Evolutionary conservation across 139 green algal genomes (phyloP), one percentile per base, ranked within the genome.

Genomic region (Chlamydomonas urium): DNA sequence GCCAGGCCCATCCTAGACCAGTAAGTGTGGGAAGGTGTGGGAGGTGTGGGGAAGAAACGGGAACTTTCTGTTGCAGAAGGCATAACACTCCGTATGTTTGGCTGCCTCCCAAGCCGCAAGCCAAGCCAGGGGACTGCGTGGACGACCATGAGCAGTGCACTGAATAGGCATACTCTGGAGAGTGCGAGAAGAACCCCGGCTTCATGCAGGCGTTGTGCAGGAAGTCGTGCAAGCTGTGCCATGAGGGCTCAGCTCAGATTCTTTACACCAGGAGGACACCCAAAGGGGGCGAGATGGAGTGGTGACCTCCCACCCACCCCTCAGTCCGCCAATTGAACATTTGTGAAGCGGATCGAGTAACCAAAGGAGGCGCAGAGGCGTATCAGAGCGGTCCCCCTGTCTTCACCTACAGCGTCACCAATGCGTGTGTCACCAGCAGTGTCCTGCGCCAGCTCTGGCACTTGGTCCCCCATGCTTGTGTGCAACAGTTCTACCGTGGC

Each of bases 161-260:
- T 34, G 80, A 85, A 63, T 90, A 82, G 85, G 79, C 80, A 1
- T 84, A 79, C 67, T 83, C 80, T 57, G 85, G 77, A 23, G 83
- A 87, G 63, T 71, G 63, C 36, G 37, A 56, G 24, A 71, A 71
- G 63, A 71, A 71, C 34, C 63, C 33, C 17, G 28, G 37, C 24
- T 71, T 71, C 36, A 71, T 71, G 63, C 6, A 32, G 8, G 37
- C 8, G 6, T 35, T 10, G 5, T 71, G 63, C 38, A 56, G 35
- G 14, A 71, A 57, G 63, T 56, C 63, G 21, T 71, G 63, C 38
- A 71, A 71, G 63, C 63, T 71, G 23, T 71, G 63, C 26, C 3
- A 71, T 4, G 17, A 47, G 53, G 10, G n/a, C 10, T 65, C 45
- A 56, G 17, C 45, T 56, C 21, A 21, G 21, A 56, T 56, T 17